These are phyloP conservation scores for Hordeum vulgare DNA, from an alignment of 176 grass and related monocot genomes.

Conservation along the genomic window DNA sequence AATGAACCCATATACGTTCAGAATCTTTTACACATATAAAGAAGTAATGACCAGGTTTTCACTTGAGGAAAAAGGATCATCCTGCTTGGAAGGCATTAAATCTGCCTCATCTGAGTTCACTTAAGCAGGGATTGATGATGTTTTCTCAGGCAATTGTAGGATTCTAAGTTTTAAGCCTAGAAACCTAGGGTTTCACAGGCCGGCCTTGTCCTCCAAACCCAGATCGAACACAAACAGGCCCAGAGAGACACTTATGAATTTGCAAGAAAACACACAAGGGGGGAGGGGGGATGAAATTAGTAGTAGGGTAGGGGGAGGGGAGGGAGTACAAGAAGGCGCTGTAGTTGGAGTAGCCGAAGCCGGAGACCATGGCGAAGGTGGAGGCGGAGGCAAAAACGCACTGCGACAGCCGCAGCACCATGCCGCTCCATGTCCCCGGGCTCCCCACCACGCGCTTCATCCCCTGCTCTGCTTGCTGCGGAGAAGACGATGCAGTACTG, in stretches of 20 bases:
- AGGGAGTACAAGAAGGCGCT: conserved; percentile 45
- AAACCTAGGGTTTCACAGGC: no score
- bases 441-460: conserved; percentile 35
- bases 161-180: no score
- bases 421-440: conserved; percentile 64
- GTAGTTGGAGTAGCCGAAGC: conserved; percentile 52
- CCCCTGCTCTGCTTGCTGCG: neutral
- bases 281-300: neutral
- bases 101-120: no score
- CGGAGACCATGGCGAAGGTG: conserved; percentile 39
- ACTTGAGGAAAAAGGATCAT: neutral
- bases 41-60: neutral
- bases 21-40: neutral
- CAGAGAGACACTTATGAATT: no score
- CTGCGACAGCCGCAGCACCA: conserved; percentile 55
- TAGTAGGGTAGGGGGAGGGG: neutral
- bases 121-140: no score
- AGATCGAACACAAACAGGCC: no score
- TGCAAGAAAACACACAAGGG: neutral
- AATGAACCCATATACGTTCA: no score
- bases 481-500: neutral
- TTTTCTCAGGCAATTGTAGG: no score
- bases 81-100: neutral
- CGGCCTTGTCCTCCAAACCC: no score
- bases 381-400: conserved; percentile 54